These are phyloP conservation scores for Vicia faba DNA, from an alignment of 306 rosid genomes.

Conservation along the genomic window DNA sequence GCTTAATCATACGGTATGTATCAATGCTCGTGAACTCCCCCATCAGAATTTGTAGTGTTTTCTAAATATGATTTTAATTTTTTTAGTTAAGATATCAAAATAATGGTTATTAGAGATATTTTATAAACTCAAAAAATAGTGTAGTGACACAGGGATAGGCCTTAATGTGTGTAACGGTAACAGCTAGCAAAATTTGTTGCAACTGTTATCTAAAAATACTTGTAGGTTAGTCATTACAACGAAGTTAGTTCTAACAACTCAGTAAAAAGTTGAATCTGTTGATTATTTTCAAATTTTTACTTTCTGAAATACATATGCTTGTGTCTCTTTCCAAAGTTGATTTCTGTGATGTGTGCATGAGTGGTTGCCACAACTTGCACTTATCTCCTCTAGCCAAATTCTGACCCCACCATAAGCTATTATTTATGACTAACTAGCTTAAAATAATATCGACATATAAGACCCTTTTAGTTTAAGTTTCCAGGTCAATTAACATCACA, in stretches of 20 bases:
- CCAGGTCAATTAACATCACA: background rate
- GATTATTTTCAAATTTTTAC: background rate
- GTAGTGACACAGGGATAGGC: too few species aligned
- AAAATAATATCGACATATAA: background rate
- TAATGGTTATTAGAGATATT: too few species aligned
- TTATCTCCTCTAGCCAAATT: slow-evolving; percentile 7
- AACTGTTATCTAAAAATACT: background rate
- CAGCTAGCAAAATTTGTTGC: background rate
- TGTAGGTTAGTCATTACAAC: background rate
- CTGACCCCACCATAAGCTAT: slow-evolving; percentile 14
- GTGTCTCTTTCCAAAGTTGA: slow-evolving; percentile 4
- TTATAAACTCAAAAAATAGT: too few species aligned
- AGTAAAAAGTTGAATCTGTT: slow-evolving; percentile 11
- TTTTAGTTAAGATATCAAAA: too few species aligned
- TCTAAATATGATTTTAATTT: too few species aligned
- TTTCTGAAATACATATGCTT: slow-evolving; percentile 14
- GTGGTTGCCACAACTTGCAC: slow-evolving; percentile 29
- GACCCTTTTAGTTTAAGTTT: slow-evolving; percentile 1
- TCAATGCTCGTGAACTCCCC: too few species aligned
- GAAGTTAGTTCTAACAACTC: slow-evolving; percentile 7
- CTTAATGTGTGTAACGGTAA: background rate
- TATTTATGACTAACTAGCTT: slow-evolving; percentile 14
- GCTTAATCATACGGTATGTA: too few species aligned
- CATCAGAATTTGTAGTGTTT: too few species aligned
- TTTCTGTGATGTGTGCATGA: background rate